phyloP scores from a whole-genome alignment of 1,284 basidiomycete genomes.

The Laetiporus sulphureus region DNA sequence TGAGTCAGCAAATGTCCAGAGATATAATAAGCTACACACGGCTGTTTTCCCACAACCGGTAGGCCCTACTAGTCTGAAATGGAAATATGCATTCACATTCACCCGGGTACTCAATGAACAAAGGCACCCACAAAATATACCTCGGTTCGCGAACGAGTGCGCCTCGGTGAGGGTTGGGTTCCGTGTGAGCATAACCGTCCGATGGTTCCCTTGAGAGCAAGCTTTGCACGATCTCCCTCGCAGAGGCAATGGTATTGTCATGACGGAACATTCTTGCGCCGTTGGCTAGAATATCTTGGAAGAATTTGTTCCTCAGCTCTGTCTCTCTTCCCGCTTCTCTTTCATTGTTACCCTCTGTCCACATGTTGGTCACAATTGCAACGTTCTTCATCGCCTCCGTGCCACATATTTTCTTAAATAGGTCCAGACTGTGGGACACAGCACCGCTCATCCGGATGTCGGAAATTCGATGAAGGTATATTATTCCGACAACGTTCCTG shows the following conservation, averaged over 20 bases:
- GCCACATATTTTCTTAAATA: constrained; percentile 45
- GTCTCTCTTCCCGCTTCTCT: constrained; percentile 6
- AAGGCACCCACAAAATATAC: no score
- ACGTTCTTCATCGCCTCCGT: constrained; percentile 39
- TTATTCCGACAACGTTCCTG: constrained; percentile 37
- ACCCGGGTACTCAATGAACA: no score
- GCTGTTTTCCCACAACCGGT: no score
- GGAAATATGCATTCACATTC: no score
- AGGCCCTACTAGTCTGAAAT: no score
- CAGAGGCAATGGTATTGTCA: constrained; percentile 11
- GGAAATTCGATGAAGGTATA: constrained; percentile 49
- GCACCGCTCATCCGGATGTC: constrained; percentile 44
- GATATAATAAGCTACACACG: no score
- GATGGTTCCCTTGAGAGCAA: no score
- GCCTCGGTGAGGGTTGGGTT: no score
- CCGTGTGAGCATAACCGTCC: no score
- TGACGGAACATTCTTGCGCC: constrained; percentile 7
- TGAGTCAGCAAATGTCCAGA: no score
- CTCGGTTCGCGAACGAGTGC: no score
- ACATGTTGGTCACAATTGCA: constrained; percentile 46
- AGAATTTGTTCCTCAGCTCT: constrained; percentile 10
- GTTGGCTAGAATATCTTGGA: constrained; percentile 10
- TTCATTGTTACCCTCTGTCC: constrained; percentile 31
- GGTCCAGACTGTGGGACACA: constrained; percentile 38
- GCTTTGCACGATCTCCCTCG: no score